Evolutionary conservation across 2,329 filamentous ascomycete genomes (phyloP).

Genomic region (Pleomassaria siparia): DNA sequence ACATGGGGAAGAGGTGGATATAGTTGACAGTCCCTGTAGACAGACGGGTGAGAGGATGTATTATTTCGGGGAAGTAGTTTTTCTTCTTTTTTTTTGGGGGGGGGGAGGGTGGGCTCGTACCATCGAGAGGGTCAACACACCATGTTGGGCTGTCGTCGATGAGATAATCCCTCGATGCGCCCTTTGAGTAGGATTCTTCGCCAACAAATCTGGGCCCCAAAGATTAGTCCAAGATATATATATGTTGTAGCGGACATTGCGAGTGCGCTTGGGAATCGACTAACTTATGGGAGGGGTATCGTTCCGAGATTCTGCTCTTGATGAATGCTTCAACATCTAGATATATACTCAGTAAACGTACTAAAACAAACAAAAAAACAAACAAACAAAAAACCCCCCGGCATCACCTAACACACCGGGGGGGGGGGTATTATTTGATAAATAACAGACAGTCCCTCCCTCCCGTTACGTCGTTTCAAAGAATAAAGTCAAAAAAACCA

Average conservation of each 20-base stretch:
- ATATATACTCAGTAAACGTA: constrained; percentile 11
- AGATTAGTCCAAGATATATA: neutral
- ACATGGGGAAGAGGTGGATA: constrained; percentile 79
- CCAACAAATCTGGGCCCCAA: constrained; percentile 64
- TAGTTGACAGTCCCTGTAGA: constrained; percentile 70
- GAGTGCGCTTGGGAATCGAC: constrained; percentile 26
- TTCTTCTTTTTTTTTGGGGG: too few relatives aligned
- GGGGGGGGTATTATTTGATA: too few relatives aligned
- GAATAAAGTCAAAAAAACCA: too few relatives aligned
- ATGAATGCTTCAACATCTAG: constrained; percentile 75
- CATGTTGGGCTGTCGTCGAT: constrained; percentile 67
- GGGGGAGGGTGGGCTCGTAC: too few relatives aligned
- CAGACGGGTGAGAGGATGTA: constrained; percentile 4
- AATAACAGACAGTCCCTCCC: too few relatives aligned
- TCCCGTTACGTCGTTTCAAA: too few relatives aligned
- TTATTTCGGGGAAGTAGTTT: neutral
- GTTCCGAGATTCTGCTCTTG: constrained; percentile 57
- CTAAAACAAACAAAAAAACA: neutral
- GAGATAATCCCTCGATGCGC: constrained; percentile 67
- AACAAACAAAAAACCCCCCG: too few relatives aligned
- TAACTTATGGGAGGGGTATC: constrained; percentile 68
- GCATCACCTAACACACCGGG: too few relatives aligned
- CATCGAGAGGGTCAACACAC: constrained; percentile 76
- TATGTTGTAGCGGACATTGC: neutral
- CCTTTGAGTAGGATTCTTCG: constrained; percentile 74